Evolutionary conservation across 2,329 filamentous ascomycete genomes (phyloP).

Genomic region (Cladorrhinum sp.): DNA sequence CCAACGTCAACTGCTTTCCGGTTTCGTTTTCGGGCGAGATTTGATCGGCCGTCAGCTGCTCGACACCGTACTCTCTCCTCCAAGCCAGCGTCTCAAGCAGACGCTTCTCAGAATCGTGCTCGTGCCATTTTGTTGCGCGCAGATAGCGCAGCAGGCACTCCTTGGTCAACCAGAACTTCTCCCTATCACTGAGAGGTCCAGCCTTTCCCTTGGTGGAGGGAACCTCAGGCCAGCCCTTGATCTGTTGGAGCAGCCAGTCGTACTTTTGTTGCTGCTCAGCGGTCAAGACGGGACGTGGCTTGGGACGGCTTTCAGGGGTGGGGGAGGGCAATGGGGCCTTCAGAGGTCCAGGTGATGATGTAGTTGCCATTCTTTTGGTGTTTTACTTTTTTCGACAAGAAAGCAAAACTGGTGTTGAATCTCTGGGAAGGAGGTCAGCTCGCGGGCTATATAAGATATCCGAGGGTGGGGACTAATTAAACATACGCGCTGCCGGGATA

Average conservation of each 20-base stretch:
- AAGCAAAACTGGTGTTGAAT: background rate
- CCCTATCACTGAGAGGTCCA: conserved; percentile 69
- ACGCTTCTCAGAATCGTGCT: conserved; percentile 72
- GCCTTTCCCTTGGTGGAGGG: conserved; percentile 56
- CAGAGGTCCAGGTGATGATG: conserved; percentile 22
- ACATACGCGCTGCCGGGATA: background rate
- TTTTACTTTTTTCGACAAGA: background rate
- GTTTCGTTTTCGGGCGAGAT: conserved; percentile 94
- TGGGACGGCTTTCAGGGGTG: conserved; percentile 54
- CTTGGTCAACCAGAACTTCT: conserved; percentile 85
- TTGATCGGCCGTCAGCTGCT: conserved; percentile 76
- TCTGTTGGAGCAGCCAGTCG: conserved; percentile 67
- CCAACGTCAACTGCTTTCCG: conserved; percentile 87
- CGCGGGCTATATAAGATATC: background rate
- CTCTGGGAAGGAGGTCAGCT: conserved; percentile 2
- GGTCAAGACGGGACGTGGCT: conserved; percentile 59
- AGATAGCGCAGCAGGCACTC: conserved; percentile 93
- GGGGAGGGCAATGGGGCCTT: conserved; percentile 54
- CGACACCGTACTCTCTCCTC: conserved; percentile 85
- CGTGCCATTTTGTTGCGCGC: conserved; percentile 87
- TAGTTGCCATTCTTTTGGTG: conserved; percentile 16
- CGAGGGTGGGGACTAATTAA: background rate
- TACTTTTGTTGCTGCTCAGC: conserved; percentile 81
- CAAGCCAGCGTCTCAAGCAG: conserved; percentile 77
- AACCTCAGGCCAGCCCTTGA: conserved; percentile 68